Evolutionary conservation across 805 yeast species (phyloP).

Genomic region (Wickerhamomyces sydowiorum): DNA sequence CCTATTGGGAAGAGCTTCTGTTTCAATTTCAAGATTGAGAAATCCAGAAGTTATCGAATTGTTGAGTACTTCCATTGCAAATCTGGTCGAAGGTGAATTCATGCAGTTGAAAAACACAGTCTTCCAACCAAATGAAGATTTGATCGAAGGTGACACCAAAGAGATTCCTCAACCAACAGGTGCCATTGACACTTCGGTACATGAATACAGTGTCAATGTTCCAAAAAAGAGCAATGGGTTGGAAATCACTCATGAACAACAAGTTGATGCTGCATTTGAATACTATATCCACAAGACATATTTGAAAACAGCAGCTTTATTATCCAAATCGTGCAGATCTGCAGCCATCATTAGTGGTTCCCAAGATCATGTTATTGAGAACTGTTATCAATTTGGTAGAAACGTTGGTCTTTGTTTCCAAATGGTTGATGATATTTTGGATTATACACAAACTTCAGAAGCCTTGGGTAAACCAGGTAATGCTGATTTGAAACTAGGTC

Average conservation of each 20-base stretch:
- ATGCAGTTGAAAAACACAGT: constrained; percentile 97
- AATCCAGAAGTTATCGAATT: constrained; percentile 97
- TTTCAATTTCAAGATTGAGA: constrained; percentile 85
- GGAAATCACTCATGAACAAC: constrained; percentile 48
- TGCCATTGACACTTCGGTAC: constrained; percentile 47
- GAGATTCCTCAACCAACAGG: constrained; percentile 55
- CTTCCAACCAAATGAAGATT: constrained; percentile 40
- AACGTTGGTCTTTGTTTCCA: constrained; percentile 94
- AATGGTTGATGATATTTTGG: constrained; percentile 92
- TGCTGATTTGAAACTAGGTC: constrained; percentile 88
- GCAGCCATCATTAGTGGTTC: constrained; percentile 92
- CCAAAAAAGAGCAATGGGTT: constrained; percentile 10
- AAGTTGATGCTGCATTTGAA: constrained; percentile 87
- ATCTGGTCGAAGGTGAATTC: constrained; percentile 96
- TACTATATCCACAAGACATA: constrained; percentile 94
- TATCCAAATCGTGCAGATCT: constrained; percentile 90
- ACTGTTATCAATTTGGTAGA: constrained; percentile 86
- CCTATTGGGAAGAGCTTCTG: constrained; percentile 91
- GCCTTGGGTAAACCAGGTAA: constrained; percentile 93
- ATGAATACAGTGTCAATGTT: constrained; percentile 27
- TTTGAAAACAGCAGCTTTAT: constrained; percentile 87
- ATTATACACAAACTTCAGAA: constrained; percentile 82
- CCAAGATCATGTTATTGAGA: constrained; percentile 65
- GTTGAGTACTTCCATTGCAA: constrained; percentile 93
- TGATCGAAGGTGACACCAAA: constrained; percentile 40